Base-by-base conservation (phyloP, 805 yeast species). In the Starmera caribaea region DNA sequence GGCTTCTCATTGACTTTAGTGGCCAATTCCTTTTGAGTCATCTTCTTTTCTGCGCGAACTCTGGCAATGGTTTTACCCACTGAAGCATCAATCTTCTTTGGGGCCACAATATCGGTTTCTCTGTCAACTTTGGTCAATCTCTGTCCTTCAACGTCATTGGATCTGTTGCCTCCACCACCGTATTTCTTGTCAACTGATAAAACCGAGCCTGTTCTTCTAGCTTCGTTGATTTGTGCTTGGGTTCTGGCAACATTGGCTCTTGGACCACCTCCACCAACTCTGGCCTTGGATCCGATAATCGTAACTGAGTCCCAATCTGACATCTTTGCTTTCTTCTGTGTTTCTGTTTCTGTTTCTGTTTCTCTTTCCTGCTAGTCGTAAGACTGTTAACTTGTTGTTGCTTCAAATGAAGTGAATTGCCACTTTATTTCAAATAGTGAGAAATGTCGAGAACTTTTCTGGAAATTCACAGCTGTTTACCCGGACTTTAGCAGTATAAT, bases 21-120 rank as follows among this genome's bases (percentile, higher is more conserved):
- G 53, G 98, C 98, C 55, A 92, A 74, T 54, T 92, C 98, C 73
- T 92, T 92, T 65, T 92, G 98, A 9, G 97, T 81, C 59, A 89
- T 60, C 55, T 77, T 76, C 72, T 88, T 87, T 43, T 85, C 96
- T 54, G 78, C 80, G 69, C 98, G 80, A 30, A 83, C 96, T 59
- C 79, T 71, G 38, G 79, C 73, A 50, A 92, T 88, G 40, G 90
- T 82, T 59, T 81, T 84, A 49, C 97, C 98, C 27, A 92, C 97
- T 42, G 68, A 65, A 12, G 74, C 68, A 41, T 87, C 95, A 39
- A 92, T 65, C 66, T 89, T 92, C 66, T 89, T 82, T 42, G 95
- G 95, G 15, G 92, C 83, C 40, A 87, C 94, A 47, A 90, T 88
- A 53, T 89, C 97, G 54, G 88, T 94, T 38, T 87, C 80, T 61